phyloP scores from a whole-genome alignment of 2,329 filamentous ascomycete genomes.

The Amesomyces nigricolor region DNA sequence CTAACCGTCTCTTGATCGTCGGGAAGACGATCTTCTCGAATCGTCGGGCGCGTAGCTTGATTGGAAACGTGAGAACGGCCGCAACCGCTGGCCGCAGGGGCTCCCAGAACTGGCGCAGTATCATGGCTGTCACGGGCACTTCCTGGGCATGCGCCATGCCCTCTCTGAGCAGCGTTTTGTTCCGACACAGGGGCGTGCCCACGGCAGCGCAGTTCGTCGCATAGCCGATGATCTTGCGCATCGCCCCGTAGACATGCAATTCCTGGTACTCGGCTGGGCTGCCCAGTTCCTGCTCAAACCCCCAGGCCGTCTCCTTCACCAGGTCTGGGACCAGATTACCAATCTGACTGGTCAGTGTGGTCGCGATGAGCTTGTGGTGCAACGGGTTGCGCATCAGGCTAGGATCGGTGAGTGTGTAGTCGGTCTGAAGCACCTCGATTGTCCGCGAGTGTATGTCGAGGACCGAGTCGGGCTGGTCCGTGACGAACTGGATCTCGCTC shows the following conservation, averaged over 20 bases:
- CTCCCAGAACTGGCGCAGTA: conserved; percentile 23
- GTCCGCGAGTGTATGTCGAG: conserved; percentile 25
- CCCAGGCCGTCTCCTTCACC: conserved; percentile 27
- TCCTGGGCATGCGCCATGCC: conserved; percentile 27
- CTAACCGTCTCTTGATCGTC: conserved; percentile 27
- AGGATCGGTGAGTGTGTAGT: conserved; percentile 27
- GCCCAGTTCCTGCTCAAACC: conserved; percentile 28
- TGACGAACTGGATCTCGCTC: conserved; percentile 29
- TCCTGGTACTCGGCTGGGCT: conserved; percentile 20
- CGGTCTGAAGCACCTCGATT: conserved; percentile 25
- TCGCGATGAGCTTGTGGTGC: conserved; percentile 28
- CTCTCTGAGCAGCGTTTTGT: conserved; percentile 25
- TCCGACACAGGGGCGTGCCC: conserved; percentile 28
- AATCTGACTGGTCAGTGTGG: conserved; percentile 29
- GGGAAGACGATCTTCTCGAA: conserved; percentile 26
- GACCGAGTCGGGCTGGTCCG: conserved; percentile 29
- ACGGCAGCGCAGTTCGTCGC: conserved; percentile 32
- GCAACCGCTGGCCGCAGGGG: conserved; percentile 25
- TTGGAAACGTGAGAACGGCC: conserved; percentile 27
- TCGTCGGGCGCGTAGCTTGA: conserved; percentile 23
- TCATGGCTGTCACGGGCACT: conserved; percentile 20
- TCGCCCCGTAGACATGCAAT: conserved; percentile 25
- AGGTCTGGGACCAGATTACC: conserved; percentile 30
- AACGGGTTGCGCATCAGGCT: conserved; percentile 23
- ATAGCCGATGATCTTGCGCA: conserved; percentile 27